Evolutionary conservation across 2,329 filamentous ascomycete genomes (phyloP), one percentile per base, ranked within the genome.

Genomic region (Lecanoromycetidae sp.): DNA sequence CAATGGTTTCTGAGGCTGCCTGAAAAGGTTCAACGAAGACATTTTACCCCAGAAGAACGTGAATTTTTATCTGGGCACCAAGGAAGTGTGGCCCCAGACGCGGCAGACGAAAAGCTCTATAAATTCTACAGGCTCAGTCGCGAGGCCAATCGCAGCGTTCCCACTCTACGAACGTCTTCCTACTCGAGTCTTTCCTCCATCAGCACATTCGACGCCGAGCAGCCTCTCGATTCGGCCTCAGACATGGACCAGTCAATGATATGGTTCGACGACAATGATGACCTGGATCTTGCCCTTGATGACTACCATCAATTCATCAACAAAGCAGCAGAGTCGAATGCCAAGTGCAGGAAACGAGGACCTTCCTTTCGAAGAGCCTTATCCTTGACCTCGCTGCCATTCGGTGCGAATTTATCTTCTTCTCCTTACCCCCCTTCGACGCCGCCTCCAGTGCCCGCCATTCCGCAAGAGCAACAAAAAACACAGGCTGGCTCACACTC

Each of bases 21-120:
- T 17, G 77, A 83, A 52, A 87, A 86, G 63, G 73, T 87, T 53
- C 79, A 78, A 58, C 76, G 77, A 54, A 77, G 76, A 54, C 76
- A 83, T 52, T 82, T 87, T 61, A 80, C 80, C 20, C 71, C 69
- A 40, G 81, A 87, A 62, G 84, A 91, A 64, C 82, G 82, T 56
- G 66, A 75, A 35, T 63, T 79, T 49, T 68, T 82, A 47, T 74
- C 74, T 33, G 69, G 69, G 33, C 43, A 42, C 46, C 70, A 72
- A 44, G 65, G 71, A 43, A 67, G 75, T 54, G 71, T 66, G 52
- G 59, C 74, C 44, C 62, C 76, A 38, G 74, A 79, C 65, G 70
- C 72, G 41, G 71, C 76, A 19, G 75, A 80, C 65, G 71, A 77
- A 61, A 72, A 72, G 30, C 60, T 78, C 33, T 74, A 72, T 59